A percentile compares a stretch with the other conserved stretches of the same genome.
phyloP scores from a whole-genome alignment of 2,329 filamentous ascomycete species.

The Clonostachys sp. region DNA sequence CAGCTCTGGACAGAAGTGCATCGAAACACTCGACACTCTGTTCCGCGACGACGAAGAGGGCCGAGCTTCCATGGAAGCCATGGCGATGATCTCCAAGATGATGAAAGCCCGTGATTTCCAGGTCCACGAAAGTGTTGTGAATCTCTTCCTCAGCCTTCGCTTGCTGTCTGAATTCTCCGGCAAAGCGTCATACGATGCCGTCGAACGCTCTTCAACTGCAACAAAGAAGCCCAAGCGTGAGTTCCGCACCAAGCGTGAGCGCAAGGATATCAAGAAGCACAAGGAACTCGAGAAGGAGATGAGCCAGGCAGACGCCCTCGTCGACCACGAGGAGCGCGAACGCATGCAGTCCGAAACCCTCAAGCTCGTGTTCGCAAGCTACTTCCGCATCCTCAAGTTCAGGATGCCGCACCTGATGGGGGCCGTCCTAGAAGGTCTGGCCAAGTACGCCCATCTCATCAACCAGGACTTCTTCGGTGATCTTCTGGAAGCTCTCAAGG shows the following conservation, averaged over 20 bases:
- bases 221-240: conserved; percentile 72
- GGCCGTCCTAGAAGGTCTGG: conserved; percentile 90
- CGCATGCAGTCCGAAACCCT: conserved; percentile 92
- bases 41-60: conserved; percentile 90
- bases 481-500: conserved; percentile 87
- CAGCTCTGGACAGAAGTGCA: conserved; percentile 71
- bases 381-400: conserved; percentile 90
- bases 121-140: conserved; percentile 80
- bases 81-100: conserved; percentile 85
- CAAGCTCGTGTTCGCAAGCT: conserved; percentile 91
- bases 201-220: conserved; percentile 48
- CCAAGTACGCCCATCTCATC: conserved; percentile 92
- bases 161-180: conserved; percentile 82
- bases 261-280: conserved; percentile 80
- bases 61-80: conserved; percentile 79
- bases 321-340: conserved; percentile 88
- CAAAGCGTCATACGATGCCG: conserved; percentile 73
- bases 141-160: conserved; percentile 86
- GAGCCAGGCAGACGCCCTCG: conserved; percentile 83
- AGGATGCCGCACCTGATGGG: conserved; percentile 84
- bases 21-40: conserved; percentile 72
- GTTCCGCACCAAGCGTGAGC: conserved; percentile 83
- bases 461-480: conserved; percentile 99
- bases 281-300: conserved; percentile 91
- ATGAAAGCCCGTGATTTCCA: conserved; percentile 83